These are phyloP conservation scores for Lanmaoa rubissima DNA, from an alignment of 768 basidiomycete species.

Conservation along the genomic window DNA sequence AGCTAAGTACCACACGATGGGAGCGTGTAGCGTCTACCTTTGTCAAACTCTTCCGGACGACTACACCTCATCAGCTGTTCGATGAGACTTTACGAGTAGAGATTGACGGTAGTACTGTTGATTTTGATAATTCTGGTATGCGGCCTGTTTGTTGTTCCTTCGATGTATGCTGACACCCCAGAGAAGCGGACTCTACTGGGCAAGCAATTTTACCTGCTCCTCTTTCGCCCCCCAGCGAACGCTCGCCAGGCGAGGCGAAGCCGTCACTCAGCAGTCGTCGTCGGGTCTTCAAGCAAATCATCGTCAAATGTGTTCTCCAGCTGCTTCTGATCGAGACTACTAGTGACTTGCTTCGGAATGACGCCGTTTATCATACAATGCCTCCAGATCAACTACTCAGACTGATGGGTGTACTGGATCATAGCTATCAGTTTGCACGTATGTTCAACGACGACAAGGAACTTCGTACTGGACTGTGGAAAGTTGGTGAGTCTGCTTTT, in stretches of 20 bases:
- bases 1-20: constrained; percentile 83
- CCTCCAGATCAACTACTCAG: constrained; percentile 91
- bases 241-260: constrained; percentile 44
- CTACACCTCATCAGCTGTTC: constrained; percentile 95
- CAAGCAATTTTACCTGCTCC: constrained; percentile 83
- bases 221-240: constrained; percentile 71
- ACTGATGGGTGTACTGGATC: constrained; percentile 93
- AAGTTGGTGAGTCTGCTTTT: constrained; percentile 78
- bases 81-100: constrained; percentile 89
- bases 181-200: constrained; percentile 50
- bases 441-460: constrained; percentile 99
- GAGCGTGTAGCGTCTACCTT: constrained; percentile 90
- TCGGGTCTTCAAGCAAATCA: constrained; percentile 95
- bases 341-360: constrained; percentile 90
- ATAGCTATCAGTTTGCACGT: constrained; percentile 96
- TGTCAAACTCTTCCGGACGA: constrained; percentile 94
- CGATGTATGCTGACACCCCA: constrained; percentile 5
- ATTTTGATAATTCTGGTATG: constrained; percentile 49
- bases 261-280: constrained; percentile 70
- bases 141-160: neutral
- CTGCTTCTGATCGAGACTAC: constrained; percentile 95
- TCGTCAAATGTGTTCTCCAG: constrained; percentile 98
- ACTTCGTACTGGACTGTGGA: constrained; percentile 94
- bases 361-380: constrained; percentile 88
- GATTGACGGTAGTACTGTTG: constrained; percentile 58